phyloP scores from a whole-genome alignment of 441 rosid genomes.

The Brassica hybrid region DNA sequence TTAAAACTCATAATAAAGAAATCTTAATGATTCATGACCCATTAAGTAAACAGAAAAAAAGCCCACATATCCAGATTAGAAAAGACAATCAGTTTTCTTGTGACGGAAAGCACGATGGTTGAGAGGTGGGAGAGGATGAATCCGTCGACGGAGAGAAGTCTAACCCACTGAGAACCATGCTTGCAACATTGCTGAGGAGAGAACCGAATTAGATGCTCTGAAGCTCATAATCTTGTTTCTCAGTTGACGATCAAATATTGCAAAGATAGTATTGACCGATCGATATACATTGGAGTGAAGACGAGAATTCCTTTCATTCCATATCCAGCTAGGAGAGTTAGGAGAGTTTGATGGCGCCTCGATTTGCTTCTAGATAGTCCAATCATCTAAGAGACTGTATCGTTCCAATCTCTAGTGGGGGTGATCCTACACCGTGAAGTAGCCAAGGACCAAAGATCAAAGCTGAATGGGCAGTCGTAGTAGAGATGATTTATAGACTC shows the following conservation, averaged over 20 bases:
- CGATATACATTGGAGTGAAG: neutral
- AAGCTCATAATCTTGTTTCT: neutral
- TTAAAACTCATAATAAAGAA: too few species aligned
- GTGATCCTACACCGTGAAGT: neutral
- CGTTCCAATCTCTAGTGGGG: neutral
- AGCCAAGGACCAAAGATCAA: neutral
- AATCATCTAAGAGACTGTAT: neutral
- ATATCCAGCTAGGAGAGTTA: neutral
- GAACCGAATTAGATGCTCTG: neutral
- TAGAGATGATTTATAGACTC: too few species aligned
- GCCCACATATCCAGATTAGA: too few species aligned
- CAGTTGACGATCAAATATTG: neutral
- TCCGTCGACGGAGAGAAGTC: too few species aligned
- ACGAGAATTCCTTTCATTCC: neutral
- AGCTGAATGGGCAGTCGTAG: neutral
- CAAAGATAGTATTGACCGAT: neutral
- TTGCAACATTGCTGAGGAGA: neutral
- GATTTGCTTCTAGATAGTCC: neutral
- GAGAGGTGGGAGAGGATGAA: too few species aligned
- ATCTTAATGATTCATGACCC: too few species aligned
- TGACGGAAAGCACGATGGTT: too few species aligned
- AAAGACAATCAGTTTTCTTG: too few species aligned
- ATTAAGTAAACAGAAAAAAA: too few species aligned
- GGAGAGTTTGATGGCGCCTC: neutral
- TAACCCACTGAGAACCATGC: neutral